Evolutionary conservation across 2,329 filamentous ascomycete species (phyloP).

Genomic region (Chrysosphaeria jannelii): DNA sequence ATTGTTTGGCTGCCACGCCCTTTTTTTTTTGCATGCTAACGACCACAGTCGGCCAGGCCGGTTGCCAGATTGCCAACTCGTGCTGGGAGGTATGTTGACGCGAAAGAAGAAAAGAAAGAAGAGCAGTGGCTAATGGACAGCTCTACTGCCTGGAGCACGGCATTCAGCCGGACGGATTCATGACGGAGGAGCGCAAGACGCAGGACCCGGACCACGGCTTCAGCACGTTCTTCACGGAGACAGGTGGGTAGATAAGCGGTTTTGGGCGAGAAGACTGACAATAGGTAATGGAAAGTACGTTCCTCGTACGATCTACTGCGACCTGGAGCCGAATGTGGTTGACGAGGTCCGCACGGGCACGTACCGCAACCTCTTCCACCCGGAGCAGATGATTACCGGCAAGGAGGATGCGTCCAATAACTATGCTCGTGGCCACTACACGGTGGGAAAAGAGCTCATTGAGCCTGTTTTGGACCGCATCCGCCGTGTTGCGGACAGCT

Average conservation of each 20-base stretch:
- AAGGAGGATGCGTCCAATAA: slow-evolving; percentile 99
- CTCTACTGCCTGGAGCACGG: slow-evolving; percentile 99
- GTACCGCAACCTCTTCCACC: slow-evolving; percentile 94
- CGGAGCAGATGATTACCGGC: slow-evolving; percentile 97
- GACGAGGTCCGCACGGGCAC: slow-evolving; percentile 94
- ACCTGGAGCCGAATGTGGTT: slow-evolving; percentile 98
- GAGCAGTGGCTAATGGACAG: too few relatives aligned
- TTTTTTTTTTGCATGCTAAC: too few relatives aligned
- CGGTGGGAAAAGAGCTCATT: slow-evolving; percentile 96
- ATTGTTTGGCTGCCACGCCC: too few relatives aligned
- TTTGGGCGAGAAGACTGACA: not conserved
- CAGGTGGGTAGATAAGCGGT: slow-evolving; percentile 29
- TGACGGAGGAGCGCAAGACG: slow-evolving; percentile 92
- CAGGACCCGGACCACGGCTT: slow-evolving; percentile 87
- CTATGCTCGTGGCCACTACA: slow-evolving; percentile 99
- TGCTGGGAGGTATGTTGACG: slow-evolving; percentile 86
- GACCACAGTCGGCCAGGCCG: slow-evolving; percentile 84
- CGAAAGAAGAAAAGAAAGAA: too few relatives aligned
- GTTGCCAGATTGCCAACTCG: slow-evolving; percentile 99
- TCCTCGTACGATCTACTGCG: slow-evolving; percentile 94
- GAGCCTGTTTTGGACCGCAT: slow-evolving; percentile 96
- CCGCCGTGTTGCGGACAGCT: slow-evolving; percentile 90
- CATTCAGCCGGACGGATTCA: slow-evolving; percentile 96
- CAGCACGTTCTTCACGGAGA: slow-evolving; percentile 99
- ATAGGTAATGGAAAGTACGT: slow-evolving; percentile 95